Conservation (phyloP, 2,329 filamentous ascomycete species). For the Botryotinia calthae region DNA sequence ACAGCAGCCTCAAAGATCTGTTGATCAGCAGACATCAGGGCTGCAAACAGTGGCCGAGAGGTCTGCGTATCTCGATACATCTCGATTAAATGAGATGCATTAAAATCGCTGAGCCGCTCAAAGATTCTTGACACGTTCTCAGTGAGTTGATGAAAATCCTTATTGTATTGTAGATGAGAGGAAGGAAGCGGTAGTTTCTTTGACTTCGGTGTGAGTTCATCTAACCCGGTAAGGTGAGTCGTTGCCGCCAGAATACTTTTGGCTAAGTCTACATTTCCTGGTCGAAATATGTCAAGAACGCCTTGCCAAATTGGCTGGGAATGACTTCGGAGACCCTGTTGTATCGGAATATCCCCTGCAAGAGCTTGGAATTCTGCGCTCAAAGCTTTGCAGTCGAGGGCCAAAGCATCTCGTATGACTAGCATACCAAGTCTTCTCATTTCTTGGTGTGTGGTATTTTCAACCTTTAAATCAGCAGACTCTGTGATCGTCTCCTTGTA, state of each 20-base stretch:
- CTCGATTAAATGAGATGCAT: conserved; percentile 62
- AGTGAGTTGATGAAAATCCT: conserved; percentile 61
- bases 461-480: conserved; percentile 49
- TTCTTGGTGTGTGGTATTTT: conserved; percentile 42
- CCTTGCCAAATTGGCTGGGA: conserved; percentile 77
- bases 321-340: conserved; percentile 65
- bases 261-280: conserved; percentile 69
- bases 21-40: conserved; percentile 77
- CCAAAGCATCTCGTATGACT: conserved; percentile 64
- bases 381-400: conserved; percentile 69
- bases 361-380: conserved; percentile 67
- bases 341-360: conserved; percentile 57
- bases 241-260: conserved; percentile 61
- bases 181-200: conserved; percentile 44
- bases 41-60: conserved; percentile 71
- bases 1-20: conserved; percentile 76
- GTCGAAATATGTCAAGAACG: conserved; percentile 65
- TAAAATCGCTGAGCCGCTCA: conserved; percentile 75
- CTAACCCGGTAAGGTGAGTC: conserved; percentile 68
- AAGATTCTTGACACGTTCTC: conserved; percentile 69
- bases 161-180: conserved; percentile 73
- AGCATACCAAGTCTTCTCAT: conserved; percentile 56
- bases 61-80: conserved; percentile 67
- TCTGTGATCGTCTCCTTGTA: conserved; percentile 59
- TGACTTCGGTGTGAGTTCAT: conserved; percentile 56